Evolutionary conservation across 208 protist genomes (phyloP).

Genomic region (Acanthamoeba culbertsoni): DNA sequence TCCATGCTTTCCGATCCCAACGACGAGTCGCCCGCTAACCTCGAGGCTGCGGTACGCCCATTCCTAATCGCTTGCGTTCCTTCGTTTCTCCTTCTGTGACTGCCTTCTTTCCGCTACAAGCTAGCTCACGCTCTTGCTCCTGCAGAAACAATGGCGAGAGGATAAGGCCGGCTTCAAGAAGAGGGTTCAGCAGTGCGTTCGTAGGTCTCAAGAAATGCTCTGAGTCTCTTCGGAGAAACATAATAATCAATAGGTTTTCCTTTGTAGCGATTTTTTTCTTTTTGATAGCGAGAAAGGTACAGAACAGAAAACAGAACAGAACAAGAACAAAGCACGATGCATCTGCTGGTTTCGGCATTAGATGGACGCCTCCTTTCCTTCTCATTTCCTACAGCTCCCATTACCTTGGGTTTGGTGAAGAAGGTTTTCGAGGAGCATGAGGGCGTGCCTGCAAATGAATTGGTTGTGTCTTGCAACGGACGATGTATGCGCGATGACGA

Average conservation of each 20-base stretch:
- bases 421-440: background rate
- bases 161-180: slow-evolving; percentile 77
- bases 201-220: slow-evolving; percentile 67
- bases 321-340: background rate
- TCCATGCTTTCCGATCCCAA: slow-evolving; percentile 88
- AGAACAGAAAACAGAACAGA: background rate
- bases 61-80: background rate
- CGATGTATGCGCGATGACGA: background rate
- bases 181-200: slow-evolving; percentile 76
- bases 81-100: background rate
- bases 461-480: background rate
- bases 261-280: background rate
- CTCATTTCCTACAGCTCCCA: background rate
- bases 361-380: background rate
- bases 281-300: background rate
- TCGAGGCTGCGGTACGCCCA: slow-evolving; percentile 86
- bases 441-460: background rate
- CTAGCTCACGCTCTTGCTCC: background rate
- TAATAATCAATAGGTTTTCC: too few relatives aligned
- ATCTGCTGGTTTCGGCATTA: background rate
- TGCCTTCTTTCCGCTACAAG: background rate
- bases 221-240: too few relatives aligned
- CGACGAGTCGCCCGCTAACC: slow-evolving; percentile 89
- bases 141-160: slow-evolving; percentile 76
- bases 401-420: background rate